Evolutionary conservation across 371 early-diverging fungal genomes (phyloP).

Genomic region (Syncephalastrum sp.): DNA sequence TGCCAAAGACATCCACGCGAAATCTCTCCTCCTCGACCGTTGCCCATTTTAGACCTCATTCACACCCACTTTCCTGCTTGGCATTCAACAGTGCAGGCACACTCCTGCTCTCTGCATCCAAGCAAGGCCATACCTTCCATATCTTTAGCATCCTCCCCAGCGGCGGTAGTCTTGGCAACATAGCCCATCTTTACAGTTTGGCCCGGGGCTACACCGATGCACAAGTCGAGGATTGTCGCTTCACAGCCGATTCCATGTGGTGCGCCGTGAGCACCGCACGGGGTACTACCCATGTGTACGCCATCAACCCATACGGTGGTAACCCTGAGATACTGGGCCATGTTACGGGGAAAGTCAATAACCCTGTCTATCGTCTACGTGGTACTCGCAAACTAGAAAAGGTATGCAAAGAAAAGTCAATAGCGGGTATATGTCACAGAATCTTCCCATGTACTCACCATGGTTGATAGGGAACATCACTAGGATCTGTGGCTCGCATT

Average conservation of each 20-base stretch:
- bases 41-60: slow-evolving; percentile 77
- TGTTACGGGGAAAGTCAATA: slow-evolving; percentile 43
- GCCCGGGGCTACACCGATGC: slow-evolving; percentile 81
- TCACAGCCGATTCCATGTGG: slow-evolving; percentile 78
- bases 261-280: slow-evolving; percentile 73
- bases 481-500: slow-evolving; percentile 50
- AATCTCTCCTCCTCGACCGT: slow-evolving; percentile 46
- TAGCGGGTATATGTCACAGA: too few species aligned
- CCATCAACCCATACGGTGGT: slow-evolving; percentile 72
- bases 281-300: slow-evolving; percentile 79
- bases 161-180: slow-evolving; percentile 27
- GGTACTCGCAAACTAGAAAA: slow-evolving; percentile 4
- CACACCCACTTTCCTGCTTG: slow-evolving; percentile 66
- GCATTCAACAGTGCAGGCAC: slow-evolving; percentile 70
- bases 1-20: slow-evolving; percentile 27
- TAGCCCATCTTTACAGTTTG: slow-evolving; percentile 66
- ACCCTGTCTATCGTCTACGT: slow-evolving; percentile 22
- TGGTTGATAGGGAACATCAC: slow-evolving; percentile 17
- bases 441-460: too few species aligned
- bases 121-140: slow-evolving; percentile 76
- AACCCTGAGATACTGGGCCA: slow-evolving; percentile 66
- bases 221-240: slow-evolving; percentile 68
- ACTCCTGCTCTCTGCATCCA: slow-evolving; percentile 70
- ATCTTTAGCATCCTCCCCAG: slow-evolving; percentile 53
- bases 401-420: not conserved